A percentile compares a stretch with the other conserved stretches of the same genome.
These are phyloP conservation scores for Zasmidium cellare DNA, from an alignment of 2,329 filamentous ascomycete genomes.

Conservation along the genomic window DNA sequence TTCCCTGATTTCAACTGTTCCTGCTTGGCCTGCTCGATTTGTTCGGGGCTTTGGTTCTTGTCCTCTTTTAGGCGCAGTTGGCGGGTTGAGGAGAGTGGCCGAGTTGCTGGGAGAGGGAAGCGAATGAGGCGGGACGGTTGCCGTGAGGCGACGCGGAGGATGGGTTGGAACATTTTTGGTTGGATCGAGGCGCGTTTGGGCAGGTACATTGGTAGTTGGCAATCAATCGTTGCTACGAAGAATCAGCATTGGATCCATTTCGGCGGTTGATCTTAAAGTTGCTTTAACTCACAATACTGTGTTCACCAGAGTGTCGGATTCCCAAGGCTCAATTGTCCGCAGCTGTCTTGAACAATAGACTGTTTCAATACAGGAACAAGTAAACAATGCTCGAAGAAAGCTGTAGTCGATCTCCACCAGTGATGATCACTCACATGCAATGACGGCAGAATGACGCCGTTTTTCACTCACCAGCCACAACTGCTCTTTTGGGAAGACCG, in stretches of 20 bases:
- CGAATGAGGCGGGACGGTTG: background rate
- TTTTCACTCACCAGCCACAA: background rate
- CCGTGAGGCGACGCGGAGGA: background rate
- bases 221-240: background rate
- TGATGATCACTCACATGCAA: background rate
- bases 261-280: background rate
- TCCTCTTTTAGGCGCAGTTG: slow-evolving; percentile 43
- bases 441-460: background rate
- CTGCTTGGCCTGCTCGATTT: slow-evolving; percentile 46
- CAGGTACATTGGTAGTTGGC: background rate
- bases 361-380: background rate
- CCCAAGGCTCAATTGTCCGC: background rate
- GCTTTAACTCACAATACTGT: background rate
- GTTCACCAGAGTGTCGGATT: background rate
- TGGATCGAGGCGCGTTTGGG: background rate
- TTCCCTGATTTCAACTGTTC: slow-evolving; percentile 45
- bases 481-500: background rate
- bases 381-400: background rate
- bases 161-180: background rate
- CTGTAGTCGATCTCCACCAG: background rate
- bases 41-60: slow-evolving; percentile 35
- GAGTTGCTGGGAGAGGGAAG: background rate
- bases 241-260: background rate
- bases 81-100: slow-evolving; percentile 34
- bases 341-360: background rate